A percentile compares a stretch with the other conserved stretches of the same genome.
Conservation (phyloP, 208 protist species). For the Trypanosoma theileri region DNA sequence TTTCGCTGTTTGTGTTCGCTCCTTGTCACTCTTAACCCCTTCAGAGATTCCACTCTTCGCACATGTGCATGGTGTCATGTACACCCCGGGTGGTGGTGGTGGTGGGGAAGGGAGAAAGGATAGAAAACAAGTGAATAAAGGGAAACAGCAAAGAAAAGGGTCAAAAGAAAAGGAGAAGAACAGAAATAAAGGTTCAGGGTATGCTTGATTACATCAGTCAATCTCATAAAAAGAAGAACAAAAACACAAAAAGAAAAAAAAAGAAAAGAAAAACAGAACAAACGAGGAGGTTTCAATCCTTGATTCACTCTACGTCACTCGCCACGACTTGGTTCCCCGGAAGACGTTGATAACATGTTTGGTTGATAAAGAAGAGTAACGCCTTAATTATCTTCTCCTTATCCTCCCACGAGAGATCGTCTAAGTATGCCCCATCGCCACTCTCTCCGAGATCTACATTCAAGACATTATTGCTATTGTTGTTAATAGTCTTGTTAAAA, state of each 20-base stretch:
- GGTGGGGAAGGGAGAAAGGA: neutral
- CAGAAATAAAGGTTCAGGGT: too few species aligned
- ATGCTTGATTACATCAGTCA: too few species aligned
- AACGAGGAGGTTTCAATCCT: too few species aligned
- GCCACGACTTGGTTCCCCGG: neutral
- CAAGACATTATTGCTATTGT: conserved; percentile 11
- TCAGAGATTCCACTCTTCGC: too few species aligned
- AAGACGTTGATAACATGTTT: conserved; percentile 47
- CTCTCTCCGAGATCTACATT: conserved; percentile 19
- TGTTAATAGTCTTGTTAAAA: neutral
- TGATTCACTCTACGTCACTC: neutral
- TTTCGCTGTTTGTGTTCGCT: neutral
- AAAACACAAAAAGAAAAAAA: neutral
- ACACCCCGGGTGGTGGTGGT: neutral
- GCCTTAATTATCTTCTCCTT: conserved; percentile 88
- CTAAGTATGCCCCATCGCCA: conserved; percentile 40
- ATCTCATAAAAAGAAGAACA: too few species aligned
- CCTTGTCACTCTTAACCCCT: neutral
- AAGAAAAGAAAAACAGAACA: neutral
- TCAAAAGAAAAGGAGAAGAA: neutral
- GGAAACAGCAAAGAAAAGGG: too few species aligned
- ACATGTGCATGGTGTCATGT: neutral
- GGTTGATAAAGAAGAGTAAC: conserved; percentile 80
- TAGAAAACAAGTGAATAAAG: neutral
- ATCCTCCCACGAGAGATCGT: conserved; percentile 69